Percentiles rank a stretch among this genome's conserved stretches.
Evolutionary conservation across 2,329 filamentous ascomycete genomes (phyloP).

Genomic region (Lecanicillium sp.): DNA sequence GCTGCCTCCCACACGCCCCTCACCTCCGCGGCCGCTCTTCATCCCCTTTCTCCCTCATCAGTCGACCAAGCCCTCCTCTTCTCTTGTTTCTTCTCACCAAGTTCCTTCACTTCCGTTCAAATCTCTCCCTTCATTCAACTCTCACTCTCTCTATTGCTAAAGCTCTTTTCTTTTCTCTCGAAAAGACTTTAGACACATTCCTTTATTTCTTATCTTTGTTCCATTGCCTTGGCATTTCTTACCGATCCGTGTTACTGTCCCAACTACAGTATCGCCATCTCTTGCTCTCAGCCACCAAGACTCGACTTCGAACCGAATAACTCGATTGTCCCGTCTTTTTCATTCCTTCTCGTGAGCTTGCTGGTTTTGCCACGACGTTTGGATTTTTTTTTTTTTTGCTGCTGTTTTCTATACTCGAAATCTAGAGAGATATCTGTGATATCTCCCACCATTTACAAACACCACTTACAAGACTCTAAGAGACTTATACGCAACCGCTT

Average conservation of each 20-base stretch:
- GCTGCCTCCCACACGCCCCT: neutral
- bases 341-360: constrained; percentile 9
- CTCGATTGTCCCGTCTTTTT: constrained; percentile 4
- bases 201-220: neutral
- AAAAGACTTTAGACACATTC: neutral
- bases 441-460: constrained; percentile 10
- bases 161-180: neutral
- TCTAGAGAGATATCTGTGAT: too few relatives aligned
- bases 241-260: constrained; percentile 7
- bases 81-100: constrained; percentile 1
- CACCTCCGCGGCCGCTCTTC: constrained; percentile 3
- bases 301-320: neutral
- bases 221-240: neutral
- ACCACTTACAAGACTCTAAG: constrained; percentile 7
- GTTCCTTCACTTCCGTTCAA: constrained; percentile 4
- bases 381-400: neutral
- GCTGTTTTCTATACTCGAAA: too few relatives aligned
- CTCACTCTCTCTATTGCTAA: constrained; percentile 1
- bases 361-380: constrained; percentile 10
- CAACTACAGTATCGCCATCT: constrained; percentile 7
- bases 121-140: constrained; percentile 8
- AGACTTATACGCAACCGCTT: constrained; percentile 6
- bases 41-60: constrained; percentile 6
- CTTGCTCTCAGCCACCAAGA: constrained; percentile 6
- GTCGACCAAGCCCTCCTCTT: constrained; percentile 2